A percentile compares a stretch with the other conserved stretches of the same genome.
Conservation (phyloP, 257 asterid genomes). For the Paulownia fortunei region DNA sequence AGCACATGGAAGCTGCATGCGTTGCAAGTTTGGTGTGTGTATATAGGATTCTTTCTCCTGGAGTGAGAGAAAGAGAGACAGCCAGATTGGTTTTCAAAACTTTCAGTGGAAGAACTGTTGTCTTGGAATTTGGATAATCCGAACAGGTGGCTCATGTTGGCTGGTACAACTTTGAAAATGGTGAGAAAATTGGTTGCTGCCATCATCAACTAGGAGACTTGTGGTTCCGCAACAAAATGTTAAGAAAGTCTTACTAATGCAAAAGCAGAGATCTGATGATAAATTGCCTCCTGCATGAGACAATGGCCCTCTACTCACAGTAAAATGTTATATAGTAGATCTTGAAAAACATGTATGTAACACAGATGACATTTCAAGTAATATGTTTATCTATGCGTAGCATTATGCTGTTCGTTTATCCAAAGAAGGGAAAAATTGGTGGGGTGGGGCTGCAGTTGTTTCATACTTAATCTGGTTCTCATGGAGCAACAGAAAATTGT, state of each 20-base stretch:
- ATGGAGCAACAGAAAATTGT: background rate
- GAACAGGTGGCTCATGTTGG: background rate
- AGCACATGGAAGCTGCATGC: background rate
- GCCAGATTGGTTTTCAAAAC: background rate
- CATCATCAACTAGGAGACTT: too few relatives aligned
- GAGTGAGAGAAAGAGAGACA: background rate
- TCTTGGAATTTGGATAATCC: background rate
- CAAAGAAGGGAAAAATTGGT: background rate
- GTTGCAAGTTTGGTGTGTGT: too few relatives aligned
- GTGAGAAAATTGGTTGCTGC: background rate
- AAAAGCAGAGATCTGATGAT: background rate
- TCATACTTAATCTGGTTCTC: background rate
- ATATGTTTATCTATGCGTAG: background rate
- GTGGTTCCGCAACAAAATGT: too few relatives aligned
- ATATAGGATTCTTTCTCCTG: too few relatives aligned
- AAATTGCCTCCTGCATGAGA: constrained; percentile 5
- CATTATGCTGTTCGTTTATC: background rate
- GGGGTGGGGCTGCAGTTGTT: background rate
- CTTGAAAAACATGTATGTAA: background rate
- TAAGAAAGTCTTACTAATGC: background rate
- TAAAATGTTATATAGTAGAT: background rate
- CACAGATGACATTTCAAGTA: background rate
- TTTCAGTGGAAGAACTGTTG: background rate
- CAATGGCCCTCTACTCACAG: background rate
- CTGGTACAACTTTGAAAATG: background rate